Conservation (phyloP, 805 yeast species). For the Monosporozyma aquatica region DNA sequence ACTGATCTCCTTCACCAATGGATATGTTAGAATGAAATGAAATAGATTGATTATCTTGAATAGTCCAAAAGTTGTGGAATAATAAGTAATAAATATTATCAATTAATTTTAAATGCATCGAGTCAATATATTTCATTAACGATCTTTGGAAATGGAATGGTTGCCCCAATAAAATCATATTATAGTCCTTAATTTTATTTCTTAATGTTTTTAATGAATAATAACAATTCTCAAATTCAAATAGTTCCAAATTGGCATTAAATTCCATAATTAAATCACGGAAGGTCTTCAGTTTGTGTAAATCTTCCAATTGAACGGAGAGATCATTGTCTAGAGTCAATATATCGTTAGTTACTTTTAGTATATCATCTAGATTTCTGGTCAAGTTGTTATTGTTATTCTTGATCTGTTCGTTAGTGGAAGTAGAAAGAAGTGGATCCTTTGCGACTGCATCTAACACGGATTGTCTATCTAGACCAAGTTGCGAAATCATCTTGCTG, state of each 20-base stretch:
- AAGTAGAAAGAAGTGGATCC: not conserved
- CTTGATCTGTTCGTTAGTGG: not conserved
- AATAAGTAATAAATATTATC: slow-evolving; percentile 12
- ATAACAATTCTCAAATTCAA: slow-evolving; percentile 29
- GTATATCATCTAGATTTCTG: not conserved
- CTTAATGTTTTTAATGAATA: slow-evolving; percentile 23
- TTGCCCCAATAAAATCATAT: slow-evolving; percentile 12
- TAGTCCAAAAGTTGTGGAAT: slow-evolving; percentile 20
- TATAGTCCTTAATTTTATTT: slow-evolving; percentile 16
- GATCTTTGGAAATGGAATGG: slow-evolving; percentile 25
- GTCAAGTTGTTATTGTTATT: not conserved
- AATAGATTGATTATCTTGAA: slow-evolving; percentile 9
- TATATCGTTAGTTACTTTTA: not conserved
- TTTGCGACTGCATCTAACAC: not conserved
- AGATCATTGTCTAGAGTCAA: not conserved
- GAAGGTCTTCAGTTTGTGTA: slow-evolving; percentile 14
- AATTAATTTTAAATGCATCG: slow-evolving; percentile 20
- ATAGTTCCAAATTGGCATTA: slow-evolving; percentile 20
- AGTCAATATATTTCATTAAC: slow-evolving; percentile 19
- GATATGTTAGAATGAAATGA: slow-evolving; percentile 6
- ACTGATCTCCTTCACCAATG: slow-evolving; percentile 4
- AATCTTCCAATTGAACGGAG: slow-evolving; percentile 15
- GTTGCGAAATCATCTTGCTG: too few relatives aligned
- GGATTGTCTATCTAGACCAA: not conserved
- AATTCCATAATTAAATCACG: slow-evolving; percentile 22